Base-by-base conservation (phyloP, 2,329 filamentous ascomycete genomes). In the Fusarium aywerte region DNA sequence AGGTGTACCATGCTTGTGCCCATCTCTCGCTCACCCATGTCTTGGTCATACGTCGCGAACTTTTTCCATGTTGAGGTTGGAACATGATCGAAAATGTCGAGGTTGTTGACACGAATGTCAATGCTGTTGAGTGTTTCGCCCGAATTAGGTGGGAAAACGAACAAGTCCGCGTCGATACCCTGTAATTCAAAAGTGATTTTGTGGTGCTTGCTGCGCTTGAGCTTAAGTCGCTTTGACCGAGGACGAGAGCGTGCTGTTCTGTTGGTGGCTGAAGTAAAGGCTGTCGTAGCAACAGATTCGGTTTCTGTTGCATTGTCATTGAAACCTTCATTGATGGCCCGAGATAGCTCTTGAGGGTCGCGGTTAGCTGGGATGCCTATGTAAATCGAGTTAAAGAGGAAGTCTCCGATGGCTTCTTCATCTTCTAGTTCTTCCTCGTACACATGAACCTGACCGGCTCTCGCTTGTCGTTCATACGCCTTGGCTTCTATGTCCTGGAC, bases 61-160 rank as follows among this genome's bases (percentile, higher is more conserved):
- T 97, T 99, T 78, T 92, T 96, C 96, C 96, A 99, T 0, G 95
- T 97, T 5, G 96, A 99, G 0, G 93, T 95, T 3, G 93, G 93
- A 4, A 99, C 87, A 74, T 97, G 93, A 76, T 99, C 96, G 65
- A 96, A 97, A 16, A 99, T 89, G 70, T 97, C 94, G 13, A 99
- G 83, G 58, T 96, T 90, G 36, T 88, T 86, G 12, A 99, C 84
- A 10, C 93, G 89, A 32, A 98, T 82, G 76, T 97, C 92, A 35
- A 98, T 82, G 20, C 93, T 96, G 76, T 90, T 97, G 75, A 97
- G 87, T 0, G 93, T 96, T 77, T 97, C 93, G 2, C 89, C 91
- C 18, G 87, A 88, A 5, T 84, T 87, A 0, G 91, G 87, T 9
- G 93, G 91, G 73, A 95, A 97, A 1, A 90, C 85, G 12, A 97